Conservation (phyloP, 306 rosid species). For the Adenanthera pavonina region DNA sequence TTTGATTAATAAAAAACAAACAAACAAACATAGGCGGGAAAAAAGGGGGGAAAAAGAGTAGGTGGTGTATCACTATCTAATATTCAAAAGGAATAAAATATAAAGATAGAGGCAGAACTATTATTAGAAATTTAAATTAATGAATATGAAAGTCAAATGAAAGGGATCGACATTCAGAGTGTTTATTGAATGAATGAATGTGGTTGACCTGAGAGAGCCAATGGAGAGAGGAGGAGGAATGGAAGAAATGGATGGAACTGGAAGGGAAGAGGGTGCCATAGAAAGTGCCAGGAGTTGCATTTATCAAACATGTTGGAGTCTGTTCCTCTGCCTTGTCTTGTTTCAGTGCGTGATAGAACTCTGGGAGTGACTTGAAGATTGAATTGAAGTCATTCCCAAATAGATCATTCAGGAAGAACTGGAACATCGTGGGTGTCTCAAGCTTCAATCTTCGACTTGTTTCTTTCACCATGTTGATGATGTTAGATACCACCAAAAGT, state of each 20-base stretch:
- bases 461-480: neutral
- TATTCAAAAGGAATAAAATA: too few relatives aligned
- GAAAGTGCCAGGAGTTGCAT: constrained; percentile 48
- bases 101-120: too few relatives aligned
- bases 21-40: too few relatives aligned
- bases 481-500: constrained; percentile 1
- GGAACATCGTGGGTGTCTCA: constrained; percentile 19
- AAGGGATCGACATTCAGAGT: too few relatives aligned
- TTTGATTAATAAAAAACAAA: too few relatives aligned
- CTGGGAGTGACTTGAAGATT: constrained; percentile 46
- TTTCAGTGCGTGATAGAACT: constrained; percentile 27
- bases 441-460: neutral
- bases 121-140: too few relatives aligned
- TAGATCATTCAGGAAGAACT: constrained; percentile 40
- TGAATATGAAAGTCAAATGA: too few relatives aligned
- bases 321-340: neutral
- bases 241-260: constrained; percentile 34
- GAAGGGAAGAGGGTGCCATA: constrained; percentile 38
- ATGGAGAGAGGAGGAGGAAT: constrained; percentile 39
- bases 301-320: constrained; percentile 39
- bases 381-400: constrained; percentile 44
- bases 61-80: too few relatives aligned
- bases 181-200: too few relatives aligned
- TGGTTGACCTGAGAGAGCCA: constrained; percentile 47
- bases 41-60: too few relatives aligned